Conservation (phyloP, 2,329 filamentous ascomycete species). For the Ilyonectria mors-panacis region DNA sequence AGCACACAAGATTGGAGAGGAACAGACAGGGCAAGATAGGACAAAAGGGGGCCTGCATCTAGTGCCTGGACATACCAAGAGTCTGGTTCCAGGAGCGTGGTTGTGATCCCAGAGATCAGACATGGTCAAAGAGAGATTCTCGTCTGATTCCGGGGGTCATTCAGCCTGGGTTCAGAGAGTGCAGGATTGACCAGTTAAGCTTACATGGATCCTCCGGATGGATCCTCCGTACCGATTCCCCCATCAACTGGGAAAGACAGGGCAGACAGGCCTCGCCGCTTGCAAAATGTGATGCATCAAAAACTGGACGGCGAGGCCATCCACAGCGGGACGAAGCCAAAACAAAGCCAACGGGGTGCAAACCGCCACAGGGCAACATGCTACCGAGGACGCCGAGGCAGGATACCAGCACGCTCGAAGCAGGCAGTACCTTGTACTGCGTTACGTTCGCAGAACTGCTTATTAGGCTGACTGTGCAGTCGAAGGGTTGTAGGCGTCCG, state of each 20-base stretch:
- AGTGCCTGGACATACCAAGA: background rate
- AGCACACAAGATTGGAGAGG: background rate
- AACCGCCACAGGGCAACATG: too few relatives aligned
- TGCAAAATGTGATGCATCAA: background rate
- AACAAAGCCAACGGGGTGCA: background rate
- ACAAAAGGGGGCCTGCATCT: background rate
- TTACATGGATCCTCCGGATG: constrained; percentile 1
- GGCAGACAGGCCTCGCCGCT: background rate
- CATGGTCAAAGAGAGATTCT: background rate
- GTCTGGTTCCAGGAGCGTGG: background rate
- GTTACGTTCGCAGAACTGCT: too few relatives aligned
- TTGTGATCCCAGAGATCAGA: background rate
- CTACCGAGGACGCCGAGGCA: background rate
- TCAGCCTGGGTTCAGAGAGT: background rate
- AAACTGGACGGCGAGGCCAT: background rate
- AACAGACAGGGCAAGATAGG: background rate
- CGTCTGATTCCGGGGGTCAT: background rate
- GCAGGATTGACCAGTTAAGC: constrained; percentile 9
- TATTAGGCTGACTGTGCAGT: constrained; percentile 9
- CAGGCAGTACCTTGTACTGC: constrained; percentile 7
- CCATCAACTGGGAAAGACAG: too few relatives aligned
- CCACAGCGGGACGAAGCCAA: background rate
- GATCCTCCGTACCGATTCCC: background rate
- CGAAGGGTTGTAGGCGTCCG: constrained; percentile 2
- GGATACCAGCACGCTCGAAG: too few relatives aligned